A percentile compares a stretch with the other conserved stretches of the same genome.
Evolutionary conservation across 2,329 filamentous ascomycete species (phyloP).

Genomic region (Colletotrichum zoysiae): DNA sequence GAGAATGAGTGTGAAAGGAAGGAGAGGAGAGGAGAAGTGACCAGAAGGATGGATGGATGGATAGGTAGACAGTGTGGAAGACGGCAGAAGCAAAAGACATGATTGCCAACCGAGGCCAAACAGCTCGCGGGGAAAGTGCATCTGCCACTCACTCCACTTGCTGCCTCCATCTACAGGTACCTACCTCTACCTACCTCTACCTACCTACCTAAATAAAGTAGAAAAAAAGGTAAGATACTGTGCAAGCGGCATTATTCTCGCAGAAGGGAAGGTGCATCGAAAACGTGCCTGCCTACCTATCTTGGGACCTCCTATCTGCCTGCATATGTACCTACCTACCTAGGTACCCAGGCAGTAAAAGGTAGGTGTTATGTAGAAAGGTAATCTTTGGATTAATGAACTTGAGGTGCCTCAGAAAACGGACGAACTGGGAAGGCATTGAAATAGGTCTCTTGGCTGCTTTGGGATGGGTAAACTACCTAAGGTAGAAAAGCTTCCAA

Average conservation of each 20-base stretch:
- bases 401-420: constrained; percentile 21
- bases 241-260: not conserved
- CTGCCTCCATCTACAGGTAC: not conserved
- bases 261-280: not conserved
- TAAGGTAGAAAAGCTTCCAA: constrained; percentile 10
- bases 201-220: too few relatives aligned
- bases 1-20: not conserved
- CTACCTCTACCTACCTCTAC: too few relatives aligned
- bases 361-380: not conserved
- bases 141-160: not conserved
- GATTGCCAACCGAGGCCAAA: not conserved
- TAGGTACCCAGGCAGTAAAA: not conserved
- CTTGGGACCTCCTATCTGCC: too few relatives aligned
- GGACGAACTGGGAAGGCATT: constrained; percentile 19
- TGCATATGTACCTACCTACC: not conserved
- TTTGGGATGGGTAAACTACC: not conserved
- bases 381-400: not conserved
- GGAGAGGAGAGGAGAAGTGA: not conserved
- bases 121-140: not conserved
- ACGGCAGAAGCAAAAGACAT: not conserved
- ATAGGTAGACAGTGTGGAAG: not conserved
- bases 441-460: not conserved
- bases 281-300: too few relatives aligned
- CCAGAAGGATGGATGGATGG: not conserved
- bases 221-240: not conserved